Conservation (phyloP, 2,329 filamentous ascomycete species). For the Lecanoromycetidae sp. region DNA sequence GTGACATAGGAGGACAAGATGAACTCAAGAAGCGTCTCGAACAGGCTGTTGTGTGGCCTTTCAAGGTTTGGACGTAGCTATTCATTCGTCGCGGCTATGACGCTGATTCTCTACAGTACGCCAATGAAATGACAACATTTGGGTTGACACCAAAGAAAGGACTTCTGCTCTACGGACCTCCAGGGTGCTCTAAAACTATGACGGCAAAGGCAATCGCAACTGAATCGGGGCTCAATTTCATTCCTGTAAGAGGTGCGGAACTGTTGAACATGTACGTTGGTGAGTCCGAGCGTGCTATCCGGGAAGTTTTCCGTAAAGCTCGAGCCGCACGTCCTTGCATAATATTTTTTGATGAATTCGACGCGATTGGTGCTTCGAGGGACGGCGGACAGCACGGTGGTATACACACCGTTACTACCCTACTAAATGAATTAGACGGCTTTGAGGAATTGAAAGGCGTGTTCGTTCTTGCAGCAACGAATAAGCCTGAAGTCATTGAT, state of each 20-base stretch:
- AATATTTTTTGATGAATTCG: conserved; percentile 95
- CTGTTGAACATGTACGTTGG: conserved; percentile 95
- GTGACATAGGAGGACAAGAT: conserved; percentile 76
- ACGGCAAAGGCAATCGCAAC: conserved; percentile 84
- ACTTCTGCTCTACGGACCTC: conserved; percentile 79
- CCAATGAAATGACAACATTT: conserved; percentile 39
- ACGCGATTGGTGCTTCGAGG: conserved; percentile 59
- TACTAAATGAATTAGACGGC: conserved; percentile 92
- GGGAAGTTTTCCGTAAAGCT: conserved; percentile 76
- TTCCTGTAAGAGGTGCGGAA: conserved; percentile 87
- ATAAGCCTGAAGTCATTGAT: conserved; percentile 74
- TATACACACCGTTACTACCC: conserved; percentile 75
- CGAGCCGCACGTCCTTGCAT: conserved; percentile 78
- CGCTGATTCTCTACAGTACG: conserved; percentile 28
- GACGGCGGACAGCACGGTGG: conserved; percentile 37
- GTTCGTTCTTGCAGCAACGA: conserved; percentile 80
- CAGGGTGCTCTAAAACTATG: conserved; percentile 89
- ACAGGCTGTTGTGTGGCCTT: conserved; percentile 46
- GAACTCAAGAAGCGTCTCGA: conserved; percentile 54
- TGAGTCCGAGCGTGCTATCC: conserved; percentile 76
- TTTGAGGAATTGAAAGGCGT: conserved; percentile 77
- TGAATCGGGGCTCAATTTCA: conserved; percentile 83
- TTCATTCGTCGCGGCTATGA: not conserved
- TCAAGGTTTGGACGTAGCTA: conserved; percentile 34
- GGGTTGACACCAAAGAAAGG: conserved; percentile 59